Evolutionary conservation across 2,329 filamentous ascomycete genomes (phyloP).

Genomic region (Penicillium digitatum): DNA sequence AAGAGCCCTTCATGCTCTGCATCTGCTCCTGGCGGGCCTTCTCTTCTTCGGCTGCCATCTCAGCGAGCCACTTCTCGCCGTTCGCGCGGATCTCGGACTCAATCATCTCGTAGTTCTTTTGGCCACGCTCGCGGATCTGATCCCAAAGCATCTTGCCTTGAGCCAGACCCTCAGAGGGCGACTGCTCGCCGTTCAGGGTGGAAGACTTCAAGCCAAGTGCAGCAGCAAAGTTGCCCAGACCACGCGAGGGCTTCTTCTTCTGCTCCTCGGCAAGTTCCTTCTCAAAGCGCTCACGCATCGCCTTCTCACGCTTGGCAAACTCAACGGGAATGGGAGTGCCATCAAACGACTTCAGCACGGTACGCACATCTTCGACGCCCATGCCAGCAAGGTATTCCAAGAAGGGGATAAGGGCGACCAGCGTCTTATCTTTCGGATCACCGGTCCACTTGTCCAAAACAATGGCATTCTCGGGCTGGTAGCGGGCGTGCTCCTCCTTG

Average conservation of each 20-base stretch:
- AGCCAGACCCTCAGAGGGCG: slow-evolving; percentile 70
- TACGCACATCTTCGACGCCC: slow-evolving; percentile 81
- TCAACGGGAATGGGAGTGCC: slow-evolving; percentile 85
- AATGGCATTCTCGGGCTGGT: slow-evolving; percentile 96
- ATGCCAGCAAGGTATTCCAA: slow-evolving; percentile 95
- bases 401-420: slow-evolving; percentile 89
- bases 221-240: slow-evolving; percentile 65
- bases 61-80: slow-evolving; percentile 91
- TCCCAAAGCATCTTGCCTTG: slow-evolving; percentile 98
- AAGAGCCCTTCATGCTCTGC: slow-evolving; percentile 82
- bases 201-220: slow-evolving; percentile 73
- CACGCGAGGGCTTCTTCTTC: slow-evolving; percentile 56
- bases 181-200: slow-evolving; percentile 62
- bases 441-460: slow-evolving; percentile 87
- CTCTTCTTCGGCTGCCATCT: slow-evolving; percentile 84
- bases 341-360: slow-evolving; percentile 81
- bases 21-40: slow-evolving; percentile 85
- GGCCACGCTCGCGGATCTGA: slow-evolving; percentile 84
- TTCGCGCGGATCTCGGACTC: slow-evolving; percentile 91
- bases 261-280: slow-evolving; percentile 68
- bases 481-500: slow-evolving; percentile 71
- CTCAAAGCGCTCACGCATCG: slow-evolving; percentile 79
- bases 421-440: slow-evolving; percentile 73
- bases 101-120: slow-evolving; percentile 81
- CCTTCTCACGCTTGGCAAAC: slow-evolving; percentile 82